Conservation (phyloP, 495 filamentous ascomycete genomes). For the Neurospora hispaniola region DNA sequence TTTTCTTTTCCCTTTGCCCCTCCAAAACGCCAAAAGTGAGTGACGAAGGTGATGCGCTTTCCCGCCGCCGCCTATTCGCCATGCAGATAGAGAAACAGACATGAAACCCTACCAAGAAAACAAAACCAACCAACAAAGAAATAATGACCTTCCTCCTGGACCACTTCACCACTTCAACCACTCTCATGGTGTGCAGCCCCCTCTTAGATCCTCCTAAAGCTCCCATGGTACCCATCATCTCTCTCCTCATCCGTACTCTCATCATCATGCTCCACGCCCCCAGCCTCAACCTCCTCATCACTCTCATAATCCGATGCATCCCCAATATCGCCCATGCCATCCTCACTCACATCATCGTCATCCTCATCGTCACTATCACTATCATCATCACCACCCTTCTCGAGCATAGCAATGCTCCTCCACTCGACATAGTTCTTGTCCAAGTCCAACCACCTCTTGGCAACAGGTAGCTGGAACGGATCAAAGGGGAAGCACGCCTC, state of each 20-base stretch:
- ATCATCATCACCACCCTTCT: slow-evolving; percentile 34
- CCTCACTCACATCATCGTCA: slow-evolving; percentile 38
- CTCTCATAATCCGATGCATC: slow-evolving; percentile 40
- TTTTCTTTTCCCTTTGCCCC: background rate
- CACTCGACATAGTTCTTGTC: slow-evolving; percentile 77
- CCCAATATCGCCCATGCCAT: slow-evolving; percentile 15
- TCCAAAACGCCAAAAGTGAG: background rate
- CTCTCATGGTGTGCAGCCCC: background rate
- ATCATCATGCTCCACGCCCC: slow-evolving; percentile 29
- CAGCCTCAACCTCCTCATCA: slow-evolving; percentile 38
- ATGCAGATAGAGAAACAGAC: background rate
- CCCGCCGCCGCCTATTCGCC: background rate
- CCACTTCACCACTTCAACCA: background rate
- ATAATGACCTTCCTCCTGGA: background rate
- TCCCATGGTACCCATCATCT: background rate
- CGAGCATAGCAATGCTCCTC: slow-evolving; percentile 64
- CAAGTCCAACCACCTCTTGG: slow-evolving; percentile 63
- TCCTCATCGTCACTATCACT: slow-evolving; percentile 36
- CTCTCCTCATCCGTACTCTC: slow-evolving; percentile 3
- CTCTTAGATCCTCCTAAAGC: background rate
- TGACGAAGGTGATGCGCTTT: background rate
- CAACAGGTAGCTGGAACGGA: slow-evolving; percentile 78
- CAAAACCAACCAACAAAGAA: background rate
- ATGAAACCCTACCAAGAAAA: background rate
- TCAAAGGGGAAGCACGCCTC: slow-evolving; percentile 97